Percentiles rank a stretch among this genome's conserved stretches.
Evolutionary conservation across 75 land plant species (phyloP).

Genomic region (Picea sitchensis): DNA sequence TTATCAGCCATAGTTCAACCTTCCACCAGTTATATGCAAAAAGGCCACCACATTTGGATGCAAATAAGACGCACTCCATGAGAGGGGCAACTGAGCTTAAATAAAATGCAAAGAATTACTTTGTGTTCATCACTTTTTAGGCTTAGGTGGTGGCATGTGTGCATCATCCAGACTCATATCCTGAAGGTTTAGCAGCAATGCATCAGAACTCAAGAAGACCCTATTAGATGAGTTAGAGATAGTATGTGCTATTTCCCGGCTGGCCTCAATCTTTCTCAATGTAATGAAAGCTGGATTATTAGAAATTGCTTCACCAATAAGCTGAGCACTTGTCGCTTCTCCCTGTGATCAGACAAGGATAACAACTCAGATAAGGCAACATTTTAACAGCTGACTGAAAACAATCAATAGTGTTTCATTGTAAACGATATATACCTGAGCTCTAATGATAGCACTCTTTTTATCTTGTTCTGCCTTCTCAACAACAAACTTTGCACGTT

Average conservation of each 20-base stretch:
- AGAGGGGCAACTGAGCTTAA: too few species aligned
- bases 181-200: constrained; percentile 64
- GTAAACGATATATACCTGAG: constrained; percentile 38
- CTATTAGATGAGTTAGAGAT: constrained; percentile 49
- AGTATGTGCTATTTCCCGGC: constrained; percentile 60
- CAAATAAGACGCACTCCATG: too few species aligned
- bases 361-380: too few species aligned
- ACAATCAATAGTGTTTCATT: background rate
- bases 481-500: constrained; percentile 69
- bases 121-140: too few species aligned
- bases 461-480: constrained; percentile 80
- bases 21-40: too few species aligned
- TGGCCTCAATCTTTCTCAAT: constrained; percentile 59
- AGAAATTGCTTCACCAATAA: constrained; percentile 66
- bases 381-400: background rate
- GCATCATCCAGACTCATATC: constrained; percentile 27
- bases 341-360: constrained; percentile 31
- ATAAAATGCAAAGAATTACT: too few species aligned
- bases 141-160: too few species aligned
- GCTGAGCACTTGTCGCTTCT: constrained; percentile 75
- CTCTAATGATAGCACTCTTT: constrained; percentile 63
- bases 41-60: too few species aligned
- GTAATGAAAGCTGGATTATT: constrained; percentile 73
- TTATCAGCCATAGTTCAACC: too few species aligned
- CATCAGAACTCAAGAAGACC: constrained; percentile 47